These are phyloP conservation scores for Hyaloscypha hepaticicola DNA, from an alignment of 495 filamentous ascomycete genomes.

Conservation along the genomic window DNA sequence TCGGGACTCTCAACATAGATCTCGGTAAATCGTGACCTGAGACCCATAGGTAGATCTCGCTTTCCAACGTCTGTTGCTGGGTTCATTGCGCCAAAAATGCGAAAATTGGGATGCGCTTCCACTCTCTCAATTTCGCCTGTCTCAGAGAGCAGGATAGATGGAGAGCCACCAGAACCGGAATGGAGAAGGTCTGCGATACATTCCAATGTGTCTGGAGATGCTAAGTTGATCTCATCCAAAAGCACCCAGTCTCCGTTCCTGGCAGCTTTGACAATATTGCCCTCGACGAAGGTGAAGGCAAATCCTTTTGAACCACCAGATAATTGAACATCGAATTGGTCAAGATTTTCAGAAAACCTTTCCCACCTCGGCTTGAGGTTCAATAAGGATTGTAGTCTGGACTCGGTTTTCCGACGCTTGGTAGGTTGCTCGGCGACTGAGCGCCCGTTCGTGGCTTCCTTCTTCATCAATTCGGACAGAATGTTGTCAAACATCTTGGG, in stretches of 20 bases:
- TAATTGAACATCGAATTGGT: conserved; percentile 78
- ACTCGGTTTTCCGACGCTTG: conserved; percentile 82
- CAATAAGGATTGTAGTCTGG: conserved; percentile 56
- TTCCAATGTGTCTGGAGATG: conserved; percentile 90
- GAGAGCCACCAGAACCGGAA: conserved; percentile 59
- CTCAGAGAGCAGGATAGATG: conserved; percentile 86
- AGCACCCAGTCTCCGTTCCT: conserved; percentile 97
- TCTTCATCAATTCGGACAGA: conserved; percentile 49
- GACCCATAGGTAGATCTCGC: conserved; percentile 80
- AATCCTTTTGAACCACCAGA: conserved; percentile 76
- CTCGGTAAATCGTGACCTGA: conserved; percentile 89
- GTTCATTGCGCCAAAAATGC: conserved; percentile 98
- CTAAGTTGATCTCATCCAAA: conserved; percentile 97
- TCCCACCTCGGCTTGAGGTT: conserved; percentile 76
- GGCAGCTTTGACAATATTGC: conserved; percentile 87
- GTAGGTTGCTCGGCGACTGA: conserved; percentile 59
- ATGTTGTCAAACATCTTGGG: conserved; percentile 77
- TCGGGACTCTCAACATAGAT: conserved; percentile 90
- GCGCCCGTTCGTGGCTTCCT: conserved; percentile 33
- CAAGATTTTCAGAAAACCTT: conserved; percentile 70
- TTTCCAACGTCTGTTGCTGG: conserved; percentile 97
- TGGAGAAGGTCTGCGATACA: conserved; percentile 85
- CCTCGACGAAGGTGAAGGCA: conserved; percentile 93
- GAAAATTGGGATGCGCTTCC: conserved; percentile 86
- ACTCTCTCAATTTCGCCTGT: conserved; percentile 87